Percentiles rank a stretch among this genome's conserved stretches.
Conservation (phyloP, 805 yeast species). For the Metschnikowia hibisci region DNA sequence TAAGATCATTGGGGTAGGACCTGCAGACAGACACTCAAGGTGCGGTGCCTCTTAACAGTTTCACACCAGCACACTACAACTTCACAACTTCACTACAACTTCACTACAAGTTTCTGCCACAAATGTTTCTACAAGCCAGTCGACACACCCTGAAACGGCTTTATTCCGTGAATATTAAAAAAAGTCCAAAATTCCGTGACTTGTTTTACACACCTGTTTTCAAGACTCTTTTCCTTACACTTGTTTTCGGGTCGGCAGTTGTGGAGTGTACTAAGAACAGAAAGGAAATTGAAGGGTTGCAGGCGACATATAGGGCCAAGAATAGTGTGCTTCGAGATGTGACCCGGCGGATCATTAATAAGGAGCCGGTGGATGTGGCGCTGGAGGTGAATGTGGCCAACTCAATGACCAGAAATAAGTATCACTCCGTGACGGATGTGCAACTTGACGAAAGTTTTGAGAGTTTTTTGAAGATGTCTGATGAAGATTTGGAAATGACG, state of each 20-base stretch:
- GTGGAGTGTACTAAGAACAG: conserved; percentile 46
- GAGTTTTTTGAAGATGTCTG: conserved; percentile 30
- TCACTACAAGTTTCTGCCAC: not conserved
- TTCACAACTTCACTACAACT: not conserved
- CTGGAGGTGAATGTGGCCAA: conserved; percentile 40
- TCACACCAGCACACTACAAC: too few species aligned
- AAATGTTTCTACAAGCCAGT: not conserved
- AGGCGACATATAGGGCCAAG: conserved; percentile 37
- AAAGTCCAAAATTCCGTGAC: conserved; percentile 24
- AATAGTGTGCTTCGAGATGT: conserved; percentile 31
- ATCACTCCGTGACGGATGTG: conserved; percentile 31
- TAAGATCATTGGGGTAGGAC: too few species aligned
- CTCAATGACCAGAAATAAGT: conserved; percentile 37
- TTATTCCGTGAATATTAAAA: conserved; percentile 13
- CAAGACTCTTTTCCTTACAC: conserved; percentile 35
- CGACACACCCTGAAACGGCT: not conserved
- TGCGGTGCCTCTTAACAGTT: too few species aligned
- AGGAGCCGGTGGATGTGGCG: conserved; percentile 40
- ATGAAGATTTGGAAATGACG: conserved; percentile 16
- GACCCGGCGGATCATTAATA: conserved; percentile 25
- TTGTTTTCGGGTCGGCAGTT: conserved; percentile 43
- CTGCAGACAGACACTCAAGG: too few species aligned
- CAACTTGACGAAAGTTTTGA: conserved; percentile 40
- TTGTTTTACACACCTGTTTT: conserved; percentile 32
- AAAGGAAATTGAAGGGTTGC: conserved; percentile 40